Evolutionary conservation across 495 filamentous ascomycete species (phyloP).

Genomic region (Pyrenopolyporus hunteri): DNA sequence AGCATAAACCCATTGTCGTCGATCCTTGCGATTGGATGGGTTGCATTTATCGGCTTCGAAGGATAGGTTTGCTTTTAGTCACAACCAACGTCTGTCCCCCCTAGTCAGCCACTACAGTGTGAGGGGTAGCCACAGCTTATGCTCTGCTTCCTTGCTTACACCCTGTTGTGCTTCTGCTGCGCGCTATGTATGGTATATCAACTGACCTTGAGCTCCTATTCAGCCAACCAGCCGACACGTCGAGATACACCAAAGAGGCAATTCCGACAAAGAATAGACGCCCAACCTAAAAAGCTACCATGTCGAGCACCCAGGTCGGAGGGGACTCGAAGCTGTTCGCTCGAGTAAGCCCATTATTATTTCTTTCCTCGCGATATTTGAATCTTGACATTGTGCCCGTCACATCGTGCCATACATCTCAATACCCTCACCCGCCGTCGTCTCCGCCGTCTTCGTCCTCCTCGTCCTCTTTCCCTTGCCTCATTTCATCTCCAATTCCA

Average conservation of each 20-base stretch:
- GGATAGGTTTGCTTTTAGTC: slow-evolving; percentile 18
- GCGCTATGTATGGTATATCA: slow-evolving; percentile 22
- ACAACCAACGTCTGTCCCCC: slow-evolving; percentile 9
- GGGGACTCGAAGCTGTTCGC: slow-evolving; percentile 99
- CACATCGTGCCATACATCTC: not conserved
- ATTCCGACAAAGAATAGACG: slow-evolving; percentile 26
- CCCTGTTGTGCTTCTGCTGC: slow-evolving; percentile 27
- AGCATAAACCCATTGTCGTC: slow-evolving; percentile 28
- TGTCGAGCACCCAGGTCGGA: slow-evolving; percentile 74
- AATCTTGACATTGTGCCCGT: not conserved
- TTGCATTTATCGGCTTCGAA: slow-evolving; percentile 28
- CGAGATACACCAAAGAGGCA: slow-evolving; percentile 32
- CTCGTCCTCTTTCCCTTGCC: not conserved
- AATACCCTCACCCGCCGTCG: too few relatives aligned
- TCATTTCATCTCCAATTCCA: slow-evolving; percentile 7
- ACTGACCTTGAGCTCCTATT: slow-evolving; percentile 19
- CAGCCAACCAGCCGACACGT: slow-evolving; percentile 32
- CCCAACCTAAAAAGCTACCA: slow-evolving; percentile 51
- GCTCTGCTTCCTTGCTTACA: slow-evolving; percentile 22
- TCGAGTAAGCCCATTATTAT: slow-evolving; percentile 72
- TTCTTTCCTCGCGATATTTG: slow-evolving; percentile 22
- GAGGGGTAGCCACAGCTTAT: slow-evolving; percentile 34
- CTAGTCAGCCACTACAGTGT: not conserved
- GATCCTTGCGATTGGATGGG: slow-evolving; percentile 40
- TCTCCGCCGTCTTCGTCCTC: too few relatives aligned